Base-by-base conservation (phyloP, 2,329 filamentous ascomycete genomes). In the Fusarium temperatum region DNA sequence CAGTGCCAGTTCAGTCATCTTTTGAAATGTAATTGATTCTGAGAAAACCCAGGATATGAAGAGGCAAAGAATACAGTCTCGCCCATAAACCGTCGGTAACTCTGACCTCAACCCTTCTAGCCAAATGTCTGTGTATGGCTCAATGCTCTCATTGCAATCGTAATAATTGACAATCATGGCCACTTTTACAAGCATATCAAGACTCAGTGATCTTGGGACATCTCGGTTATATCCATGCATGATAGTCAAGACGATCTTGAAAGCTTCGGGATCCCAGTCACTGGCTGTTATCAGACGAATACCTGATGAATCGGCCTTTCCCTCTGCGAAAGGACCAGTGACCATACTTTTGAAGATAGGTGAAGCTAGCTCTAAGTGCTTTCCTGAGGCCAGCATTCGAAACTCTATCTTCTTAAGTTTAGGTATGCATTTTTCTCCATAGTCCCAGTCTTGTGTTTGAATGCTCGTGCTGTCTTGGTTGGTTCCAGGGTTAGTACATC, bases 101-200 rank as follows among this genome's bases (percentile, higher is more conserved):
- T 50, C 4, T 1, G 5, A 17, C 2, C 4, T 22, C 38, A 60
- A 9, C 7, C 2, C 1, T 5, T 22, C 14, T 2, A 80, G 44
- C 78, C 77, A 80, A 1, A 63, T n/a, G 0, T 48, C 39, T 1
- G 20, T 24, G 22, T 70, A 59, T 6, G 55, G 0, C 2, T 77
- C 72, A 0, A 72, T 7, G 3, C 32, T 47, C 7, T 81, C 79
- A 11, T 75, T 63, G n/a, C 76, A 80, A 6, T 77, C 50, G 17
- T 77, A 80, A 30, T 78, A 77, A 14, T 81, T 65, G 0, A 80
- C 72, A 12, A 81, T 41, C 13, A 77, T 74, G 0, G 78, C 74
- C 2, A 80, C 15, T 28, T 79, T 78, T 1, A 74, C 72, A 4
- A 80, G 66, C 62, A 72, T 73, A 8, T 78, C 71, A 5, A 79